Percentiles rank a stretch among this genome's conserved stretches.
phyloP scores from a whole-genome alignment of 2,329 filamentous ascomycete species.

The Aspergillus uvarum region DNA sequence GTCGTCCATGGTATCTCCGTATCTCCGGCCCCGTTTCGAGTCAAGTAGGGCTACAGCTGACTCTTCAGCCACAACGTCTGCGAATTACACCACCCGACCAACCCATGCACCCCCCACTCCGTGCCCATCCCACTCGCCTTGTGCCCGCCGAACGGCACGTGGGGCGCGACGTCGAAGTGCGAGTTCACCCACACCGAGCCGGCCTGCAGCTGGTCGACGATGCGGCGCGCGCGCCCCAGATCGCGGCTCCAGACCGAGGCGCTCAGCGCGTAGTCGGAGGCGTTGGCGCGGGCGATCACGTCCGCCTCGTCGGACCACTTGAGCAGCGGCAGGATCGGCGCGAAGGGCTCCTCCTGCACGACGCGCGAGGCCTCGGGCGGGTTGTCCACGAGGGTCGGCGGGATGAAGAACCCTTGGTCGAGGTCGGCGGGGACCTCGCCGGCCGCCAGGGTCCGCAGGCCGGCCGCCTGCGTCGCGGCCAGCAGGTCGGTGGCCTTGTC shows the following conservation, averaged over 20 bases:
- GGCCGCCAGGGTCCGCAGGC: conserved; percentile 54
- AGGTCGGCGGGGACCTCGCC: conserved; percentile 46
- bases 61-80: conserved; percentile 36
- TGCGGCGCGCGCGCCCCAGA: conserved; percentile 49
- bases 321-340: conserved; percentile 63
- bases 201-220: conserved; percentile 56
- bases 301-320: conserved; percentile 63
- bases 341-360: conserved; percentile 62
- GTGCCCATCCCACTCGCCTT: conserved; percentile 54
- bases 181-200: conserved; percentile 63
- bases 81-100: conserved; percentile 43
- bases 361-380: conserved; percentile 57
- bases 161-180: conserved; percentile 32
- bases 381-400: conserved; percentile 59
- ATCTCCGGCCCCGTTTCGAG: too few relatives aligned
- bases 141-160: conserved; percentile 50
- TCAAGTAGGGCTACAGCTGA: background rate
- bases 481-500: conserved; percentile 59
- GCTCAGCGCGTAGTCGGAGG: conserved; percentile 54
- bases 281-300: conserved; percentile 57
- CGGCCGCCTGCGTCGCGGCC: conserved; percentile 55
- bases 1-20: too few relatives aligned
- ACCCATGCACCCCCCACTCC: conserved; percentile 46
- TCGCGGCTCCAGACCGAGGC: conserved; percentile 61
- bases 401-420: conserved; percentile 54